Percentiles rank a stretch among this genome's conserved stretches.
phyloP scores from a whole-genome alignment of 2,329 filamentous ascomycete genomes.

The Verruconis gallopava region DNA sequence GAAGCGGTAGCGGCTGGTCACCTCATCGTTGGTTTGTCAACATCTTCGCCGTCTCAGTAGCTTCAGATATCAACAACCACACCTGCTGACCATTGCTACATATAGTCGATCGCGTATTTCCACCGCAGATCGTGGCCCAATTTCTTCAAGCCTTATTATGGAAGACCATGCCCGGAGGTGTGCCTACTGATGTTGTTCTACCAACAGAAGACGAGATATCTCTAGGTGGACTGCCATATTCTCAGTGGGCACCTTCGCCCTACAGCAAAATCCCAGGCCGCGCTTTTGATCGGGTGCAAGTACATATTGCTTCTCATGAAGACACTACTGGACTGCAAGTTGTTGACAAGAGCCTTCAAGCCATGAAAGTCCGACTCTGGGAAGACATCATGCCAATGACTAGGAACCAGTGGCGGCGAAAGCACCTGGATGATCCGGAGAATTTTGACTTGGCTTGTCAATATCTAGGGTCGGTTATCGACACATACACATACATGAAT shows the following conservation, averaged over 20 bases:
- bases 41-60: too few relatives aligned
- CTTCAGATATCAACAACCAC: too few relatives aligned
- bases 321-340: background rate
- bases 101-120: background rate
- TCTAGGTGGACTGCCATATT: background rate
- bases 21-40: too few relatives aligned
- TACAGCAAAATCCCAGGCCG: background rate
- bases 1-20: too few relatives aligned
- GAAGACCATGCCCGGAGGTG: background rate
- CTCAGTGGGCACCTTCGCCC: background rate
- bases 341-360: slow-evolving; percentile 3
- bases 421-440: background rate
- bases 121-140: background rate
- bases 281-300: background rate
- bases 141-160: slow-evolving; percentile 1
- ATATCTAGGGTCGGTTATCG: background rate
- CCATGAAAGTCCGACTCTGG: slow-evolving; percentile 1
- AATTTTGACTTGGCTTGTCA: slow-evolving; percentile 4
- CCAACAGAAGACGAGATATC: background rate
- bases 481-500: background rate
- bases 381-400: slow-evolving; percentile 1
- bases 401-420: background rate
- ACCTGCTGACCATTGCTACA: too few relatives aligned
- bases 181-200: background rate
- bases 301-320: slow-evolving; percentile 1